Evolutionary conservation across 129 eudicot genomes (phyloP).

Genomic region (Flaveria robusta): DNA sequence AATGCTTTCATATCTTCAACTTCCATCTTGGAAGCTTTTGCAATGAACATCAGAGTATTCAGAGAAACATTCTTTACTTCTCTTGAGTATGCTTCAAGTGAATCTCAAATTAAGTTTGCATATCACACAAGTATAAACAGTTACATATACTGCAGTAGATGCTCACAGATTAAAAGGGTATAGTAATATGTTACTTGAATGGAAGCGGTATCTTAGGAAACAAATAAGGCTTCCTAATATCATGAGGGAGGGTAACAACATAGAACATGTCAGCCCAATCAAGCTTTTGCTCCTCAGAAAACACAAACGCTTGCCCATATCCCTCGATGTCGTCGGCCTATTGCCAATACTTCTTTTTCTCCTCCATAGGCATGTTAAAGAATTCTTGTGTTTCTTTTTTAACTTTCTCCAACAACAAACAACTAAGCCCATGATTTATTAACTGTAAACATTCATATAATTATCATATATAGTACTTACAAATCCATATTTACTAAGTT

Average conservation of each 20-base stretch:
- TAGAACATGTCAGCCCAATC: constrained; percentile 10
- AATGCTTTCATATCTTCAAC: neutral
- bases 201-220: constrained; percentile 22
- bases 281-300: constrained; percentile 20
- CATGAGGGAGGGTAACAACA: constrained; percentile 6
- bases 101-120: neutral
- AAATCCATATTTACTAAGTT: too few relatives aligned
- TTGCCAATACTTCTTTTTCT: constrained; percentile 22
- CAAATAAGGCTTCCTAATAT: constrained; percentile 14
- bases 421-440: constrained; percentile 17
- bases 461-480: neutral
- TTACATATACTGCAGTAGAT: too few relatives aligned
- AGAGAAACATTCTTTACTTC: neutral
- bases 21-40: neutral
- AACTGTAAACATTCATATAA: neutral
- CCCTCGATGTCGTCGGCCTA: neutral
- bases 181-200: neutral
- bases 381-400: constrained; percentile 15
- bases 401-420: constrained; percentile 16
- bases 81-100: neutral
- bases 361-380: constrained; percentile 4
- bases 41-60: neutral
- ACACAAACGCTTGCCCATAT: constrained; percentile 18
- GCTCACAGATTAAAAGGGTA: too few relatives aligned
- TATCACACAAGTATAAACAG: too few relatives aligned